Base-by-base conservation (phyloP, 495 filamentous ascomycete genomes). In the Tuber melanosporum region DNA sequence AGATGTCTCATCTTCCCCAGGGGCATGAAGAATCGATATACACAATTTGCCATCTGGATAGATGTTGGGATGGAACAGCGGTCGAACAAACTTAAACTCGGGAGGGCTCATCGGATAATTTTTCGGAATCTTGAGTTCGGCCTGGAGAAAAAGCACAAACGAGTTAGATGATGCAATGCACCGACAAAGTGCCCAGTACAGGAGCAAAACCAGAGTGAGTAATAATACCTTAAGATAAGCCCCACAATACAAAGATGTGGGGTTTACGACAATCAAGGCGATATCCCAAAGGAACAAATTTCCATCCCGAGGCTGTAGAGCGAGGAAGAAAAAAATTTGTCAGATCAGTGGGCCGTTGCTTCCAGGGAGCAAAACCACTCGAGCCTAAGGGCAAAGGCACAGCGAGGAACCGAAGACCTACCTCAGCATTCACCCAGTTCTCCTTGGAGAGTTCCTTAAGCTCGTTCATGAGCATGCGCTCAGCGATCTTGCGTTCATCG, bases 41-140 rank as follows among this genome's bases (percentile, higher is more conserved):
- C 95, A 98, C 26, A 98, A 88, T 74, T 91, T 91, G 80, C 95
- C 95, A 84, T 97, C 92, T 12, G 88, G 84, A 85, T 98, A 97
- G 84, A 99, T 90, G 83, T 99, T 99, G 9, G 95, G 95, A 85
- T 99, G 95, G 85, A 91, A 93, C 70, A 94, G 88, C 39, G 94
- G 92, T 14, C 90, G 88, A 22, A 89, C 82, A 87, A 99, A 98
- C 72, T 91, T 90, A 86, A 99, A 99, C 82, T 92, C 92, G 85
- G 94, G 94, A n/a, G 95, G 95, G 44, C 88, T 86, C 84, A 92
- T 97, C 1, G 95, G 95, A 86, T 98, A 99, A 81, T 97, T 93
- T 74, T 89, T 86, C 39, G 93, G 91, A 82, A 99, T 98, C 22
- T 87, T 90, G 91, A 99, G 95, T 71, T 89, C 88, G 69, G 93